Conservation (phyloP, 2,329 filamentous ascomycete genomes). For the Metarhizium humberi region DNA sequence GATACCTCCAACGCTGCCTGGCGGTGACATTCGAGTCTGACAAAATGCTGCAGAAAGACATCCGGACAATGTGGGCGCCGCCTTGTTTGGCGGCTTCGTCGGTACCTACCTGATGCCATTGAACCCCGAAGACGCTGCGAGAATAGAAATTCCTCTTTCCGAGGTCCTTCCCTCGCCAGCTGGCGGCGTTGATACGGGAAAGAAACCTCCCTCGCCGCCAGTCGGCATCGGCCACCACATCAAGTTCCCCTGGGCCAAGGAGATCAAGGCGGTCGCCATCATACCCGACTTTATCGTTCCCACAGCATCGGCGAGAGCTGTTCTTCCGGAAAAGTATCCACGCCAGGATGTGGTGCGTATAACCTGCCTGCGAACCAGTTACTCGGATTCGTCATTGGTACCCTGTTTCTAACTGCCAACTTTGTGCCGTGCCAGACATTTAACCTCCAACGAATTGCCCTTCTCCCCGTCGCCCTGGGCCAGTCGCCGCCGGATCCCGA, state of each 20-base stretch:
- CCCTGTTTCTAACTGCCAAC: not conserved
- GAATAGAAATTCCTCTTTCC: conserved; percentile 86
- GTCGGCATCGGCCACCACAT: conserved; percentile 91
- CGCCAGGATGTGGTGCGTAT: conserved; percentile 69
- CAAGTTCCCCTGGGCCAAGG: conserved; percentile 85
- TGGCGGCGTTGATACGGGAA: conserved; percentile 83
- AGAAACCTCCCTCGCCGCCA: conserved; percentile 80
- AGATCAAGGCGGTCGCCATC: conserved; percentile 95
- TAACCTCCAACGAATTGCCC: conserved; percentile 88
- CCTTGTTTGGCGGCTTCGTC: conserved; percentile 91
- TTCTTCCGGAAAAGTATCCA: conserved; percentile 71
- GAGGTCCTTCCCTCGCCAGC: conserved; percentile 88
- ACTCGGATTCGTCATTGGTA: not conserved
- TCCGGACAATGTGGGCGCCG: conserved; percentile 90
- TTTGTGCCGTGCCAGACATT: conserved; percentile 46
- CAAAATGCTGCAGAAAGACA: conserved; percentile 55
- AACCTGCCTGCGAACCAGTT: not conserved
- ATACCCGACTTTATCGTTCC: conserved; percentile 93
- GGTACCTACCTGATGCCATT: conserved; percentile 94
- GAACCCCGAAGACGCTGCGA: conserved; percentile 76
- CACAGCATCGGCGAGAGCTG: conserved; percentile 83
- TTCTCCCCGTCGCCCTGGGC: conserved; percentile 82
- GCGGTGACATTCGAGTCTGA: not conserved
- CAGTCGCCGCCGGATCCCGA: conserved; percentile 85
- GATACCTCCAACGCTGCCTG: not conserved